A percentile compares a stretch with the other conserved stretches of the same genome.
phyloP scores from a whole-genome alignment of 2,329 filamentous ascomycete species.

The Aspergillus novofumigatus region DNA sequence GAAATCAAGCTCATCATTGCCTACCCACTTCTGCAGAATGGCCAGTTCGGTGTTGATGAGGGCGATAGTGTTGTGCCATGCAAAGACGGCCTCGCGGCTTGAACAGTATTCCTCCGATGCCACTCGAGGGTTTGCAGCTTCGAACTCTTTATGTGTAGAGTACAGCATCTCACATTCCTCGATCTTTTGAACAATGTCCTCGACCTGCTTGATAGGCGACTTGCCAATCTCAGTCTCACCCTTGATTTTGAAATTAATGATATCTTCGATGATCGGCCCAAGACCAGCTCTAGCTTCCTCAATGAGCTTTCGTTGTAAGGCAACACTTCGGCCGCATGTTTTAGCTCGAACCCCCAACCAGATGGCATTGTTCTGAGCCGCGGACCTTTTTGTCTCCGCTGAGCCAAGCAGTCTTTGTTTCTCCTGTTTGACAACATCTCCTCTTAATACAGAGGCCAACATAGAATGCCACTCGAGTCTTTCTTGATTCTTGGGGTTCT shows the following conservation, averaged over 20 bases:
- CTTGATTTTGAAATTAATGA: slow-evolving; percentile 90
- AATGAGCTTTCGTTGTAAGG: slow-evolving; percentile 80
- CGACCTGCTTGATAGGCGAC: slow-evolving; percentile 79
- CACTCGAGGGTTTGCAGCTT: slow-evolving; percentile 69
- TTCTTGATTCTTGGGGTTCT: slow-evolving; percentile 82
- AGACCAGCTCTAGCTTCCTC: slow-evolving; percentile 75
- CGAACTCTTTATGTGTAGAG: slow-evolving; percentile 71
- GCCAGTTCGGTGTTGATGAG: slow-evolving; percentile 92
- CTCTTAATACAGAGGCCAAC: slow-evolving; percentile 90
- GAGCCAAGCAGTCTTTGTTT: slow-evolving; percentile 91
- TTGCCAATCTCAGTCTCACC: slow-evolving; percentile 90
- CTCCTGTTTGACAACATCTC: slow-evolving; percentile 95
- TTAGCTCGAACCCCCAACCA: slow-evolving; percentile 87
- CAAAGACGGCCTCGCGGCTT: slow-evolving; percentile 81
- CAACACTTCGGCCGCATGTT: slow-evolving; percentile 75
- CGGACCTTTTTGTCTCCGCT: slow-evolving; percentile 67
- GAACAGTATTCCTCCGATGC: slow-evolving; percentile 73
- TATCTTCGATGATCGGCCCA: slow-evolving; percentile 74
- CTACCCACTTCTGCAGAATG: slow-evolving; percentile 93
- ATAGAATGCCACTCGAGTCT: slow-evolving; percentile 97
- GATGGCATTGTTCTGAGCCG: slow-evolving; percentile 64
- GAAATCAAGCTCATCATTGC: slow-evolving; percentile 92
- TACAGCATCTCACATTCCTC: slow-evolving; percentile 84
- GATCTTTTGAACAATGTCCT: slow-evolving; percentile 84
- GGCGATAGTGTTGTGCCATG: slow-evolving; percentile 96